phyloP scores from a whole-genome alignment of 1,284 basidiomycete species.

The Cutaneotrichosporon dermatis region DNA sequence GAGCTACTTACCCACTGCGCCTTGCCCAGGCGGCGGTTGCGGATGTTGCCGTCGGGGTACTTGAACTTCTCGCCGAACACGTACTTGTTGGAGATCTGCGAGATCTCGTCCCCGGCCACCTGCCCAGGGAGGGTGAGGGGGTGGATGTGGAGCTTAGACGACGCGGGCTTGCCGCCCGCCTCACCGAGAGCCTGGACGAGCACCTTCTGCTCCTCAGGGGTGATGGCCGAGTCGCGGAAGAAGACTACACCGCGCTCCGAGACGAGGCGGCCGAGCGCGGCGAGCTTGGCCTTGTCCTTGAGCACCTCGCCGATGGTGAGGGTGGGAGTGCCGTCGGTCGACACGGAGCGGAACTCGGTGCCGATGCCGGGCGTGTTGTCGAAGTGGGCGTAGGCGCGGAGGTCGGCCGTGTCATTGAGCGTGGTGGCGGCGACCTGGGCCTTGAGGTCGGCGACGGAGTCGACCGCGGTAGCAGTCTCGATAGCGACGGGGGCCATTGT shows the following conservation, averaged over 20 bases:
- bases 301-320: constrained; percentile 31
- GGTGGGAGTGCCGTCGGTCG: constrained; percentile 21
- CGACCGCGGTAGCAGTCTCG: background rate
- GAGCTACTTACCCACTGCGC: constrained; percentile 8
- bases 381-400: constrained; percentile 26
- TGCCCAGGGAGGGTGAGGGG: constrained; percentile 56
- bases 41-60: constrained; percentile 9
- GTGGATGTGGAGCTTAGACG: constrained; percentile 59
- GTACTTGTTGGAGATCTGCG: constrained; percentile 52
- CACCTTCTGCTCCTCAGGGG: constrained; percentile 50
- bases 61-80: constrained; percentile 36
- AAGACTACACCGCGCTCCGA: constrained; percentile 66
- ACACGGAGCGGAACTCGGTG: constrained; percentile 42
- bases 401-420: constrained; percentile 9
- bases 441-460: constrained; percentile 18
- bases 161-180: constrained; percentile 57
- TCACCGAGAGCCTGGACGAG: constrained; percentile 55
- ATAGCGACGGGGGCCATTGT: constrained; percentile 20
- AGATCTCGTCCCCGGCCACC: constrained; percentile 51
- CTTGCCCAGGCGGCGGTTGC: constrained; percentile 10
- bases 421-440: constrained; percentile 5
- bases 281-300: constrained; percentile 26
- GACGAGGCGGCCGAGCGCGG: constrained; percentile 46
- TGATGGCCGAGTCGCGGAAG: constrained; percentile 58
- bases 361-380: constrained; percentile 40